A percentile compares a stretch with the other conserved stretches of the same genome.
phyloP scores from a whole-genome alignment of 2,329 filamentous ascomycete genomes.

The Sporothrix globosa region DNA sequence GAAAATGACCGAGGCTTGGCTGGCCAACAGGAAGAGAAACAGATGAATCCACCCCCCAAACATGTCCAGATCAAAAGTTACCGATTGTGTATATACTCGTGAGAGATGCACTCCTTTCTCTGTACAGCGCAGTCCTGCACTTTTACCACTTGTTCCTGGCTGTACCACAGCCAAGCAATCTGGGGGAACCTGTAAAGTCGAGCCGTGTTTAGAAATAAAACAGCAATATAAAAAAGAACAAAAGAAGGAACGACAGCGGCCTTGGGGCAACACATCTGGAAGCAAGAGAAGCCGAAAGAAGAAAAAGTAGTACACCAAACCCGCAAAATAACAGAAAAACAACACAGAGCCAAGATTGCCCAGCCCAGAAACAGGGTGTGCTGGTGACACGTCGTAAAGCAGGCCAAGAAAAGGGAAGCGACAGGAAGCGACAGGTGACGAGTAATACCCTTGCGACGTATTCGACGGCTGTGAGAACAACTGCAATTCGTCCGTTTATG shows the following conservation, averaged over 20 bases:
- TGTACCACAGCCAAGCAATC: constrained; percentile 25
- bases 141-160: not conserved
- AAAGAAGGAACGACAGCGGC: not conserved
- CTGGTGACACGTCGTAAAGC: constrained; percentile 19
- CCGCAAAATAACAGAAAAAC: not conserved
- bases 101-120: too few relatives aligned
- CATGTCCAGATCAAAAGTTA: too few relatives aligned
- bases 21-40: not conserved
- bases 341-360: constrained; percentile 9
- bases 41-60: not conserved
- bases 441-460: not conserved
- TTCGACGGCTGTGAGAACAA: not conserved
- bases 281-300: constrained; percentile 22
- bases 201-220: not conserved
- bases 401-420: constrained; percentile 19
- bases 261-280: not conserved
- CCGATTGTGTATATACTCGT: too few relatives aligned
- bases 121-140: too few relatives aligned
- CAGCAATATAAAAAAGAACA: not conserved
- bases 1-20: not conserved
- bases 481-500: too few relatives aligned
- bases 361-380: constrained; percentile 1
- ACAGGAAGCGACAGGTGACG: not conserved
- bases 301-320: not conserved
- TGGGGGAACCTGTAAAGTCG: constrained; percentile 20